Base-by-base conservation (phyloP, 2,329 filamentous ascomycete species). In the Hymenoscyphus linearis region DNA sequence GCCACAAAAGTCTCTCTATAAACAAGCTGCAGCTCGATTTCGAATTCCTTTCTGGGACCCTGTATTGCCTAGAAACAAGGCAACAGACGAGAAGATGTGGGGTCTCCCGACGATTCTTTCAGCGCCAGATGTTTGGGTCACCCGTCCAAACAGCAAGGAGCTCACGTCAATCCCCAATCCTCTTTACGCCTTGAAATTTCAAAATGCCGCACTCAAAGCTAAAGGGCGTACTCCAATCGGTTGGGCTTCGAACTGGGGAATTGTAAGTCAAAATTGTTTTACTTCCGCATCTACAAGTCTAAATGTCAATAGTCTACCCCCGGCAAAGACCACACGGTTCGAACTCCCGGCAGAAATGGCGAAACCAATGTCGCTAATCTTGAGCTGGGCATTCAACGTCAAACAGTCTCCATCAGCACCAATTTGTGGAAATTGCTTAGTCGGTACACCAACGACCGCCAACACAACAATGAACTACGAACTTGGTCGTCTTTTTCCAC, bases 31-130 rank as follows among this genome's bases (percentile, higher is more conserved):
- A 52, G 22, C 22, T n/a, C 22, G 47, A 26, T 58, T 50, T 26
- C 56, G 56, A 31, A n/a, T 58, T 18, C 56, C 56, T 9, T 58
- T 34, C 40, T 58, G 56, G 56, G 56, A 58, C 25, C 54, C 54
- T 3, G 4, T 36, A 9, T 34, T 50, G 56, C 40, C 56, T 6
- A 25, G 37, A 4, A 58, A 58, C 27, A 36, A 50, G 3, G 36
- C 25, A 18, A 50, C 44, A 12, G 25, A 35, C 4, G 18, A 16
- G 36, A 50, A 50, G 13, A 50, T 50, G 3, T 50, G 44, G 44
- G 44, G 44, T 4, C 10, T 50, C 4, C 44, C 44, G 4, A 50
- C 22, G 5, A 50, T 50, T 13, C 18, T 50, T 4, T 25, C 44
- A 25, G 44, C 4, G 10, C 4, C 12, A 18, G 3, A 50, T 25